phyloP scores from a whole-genome alignment of 2,329 filamentous ascomycete species.

The Ascochyta lentis region DNA sequence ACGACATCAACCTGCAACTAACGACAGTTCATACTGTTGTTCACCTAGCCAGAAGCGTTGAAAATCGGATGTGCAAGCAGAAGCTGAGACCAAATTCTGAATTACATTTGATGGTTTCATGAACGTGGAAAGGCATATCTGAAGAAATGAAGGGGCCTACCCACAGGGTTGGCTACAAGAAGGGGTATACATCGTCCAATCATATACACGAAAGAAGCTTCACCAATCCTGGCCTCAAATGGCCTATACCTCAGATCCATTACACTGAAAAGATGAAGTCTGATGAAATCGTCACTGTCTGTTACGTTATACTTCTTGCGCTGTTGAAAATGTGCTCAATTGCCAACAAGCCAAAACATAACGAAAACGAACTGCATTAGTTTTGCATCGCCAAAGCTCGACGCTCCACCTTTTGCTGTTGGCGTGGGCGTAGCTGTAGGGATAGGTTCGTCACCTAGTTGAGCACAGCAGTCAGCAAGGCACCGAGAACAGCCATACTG shows the following conservation, averaged over 20 bases:
- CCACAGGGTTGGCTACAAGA: conserved; percentile 10
- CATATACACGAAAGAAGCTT: conserved; percentile 22
- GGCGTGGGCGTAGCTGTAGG: neutral
- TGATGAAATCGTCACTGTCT: neutral
- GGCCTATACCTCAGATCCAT: neutral
- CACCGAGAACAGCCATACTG: conserved; percentile 11
- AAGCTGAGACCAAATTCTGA: neutral
- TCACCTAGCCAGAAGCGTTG: no score
- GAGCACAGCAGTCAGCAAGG: conserved; percentile 16
- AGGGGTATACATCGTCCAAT: conserved; percentile 26
- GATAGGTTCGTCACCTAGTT: conserved; percentile 6
- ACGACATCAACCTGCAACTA: no score
- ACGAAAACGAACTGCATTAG: neutral
- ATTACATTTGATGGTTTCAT: conserved; percentile 1
- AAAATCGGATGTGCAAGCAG: no score
- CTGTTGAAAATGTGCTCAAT: neutral
- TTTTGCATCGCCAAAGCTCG: neutral
- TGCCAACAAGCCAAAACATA: neutral
- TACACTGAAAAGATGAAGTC: neutral
- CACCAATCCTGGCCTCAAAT: conserved; percentile 1
- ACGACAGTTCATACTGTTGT: no score
- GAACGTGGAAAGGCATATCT: conserved; percentile 3
- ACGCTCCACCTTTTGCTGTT: conserved; percentile 6
- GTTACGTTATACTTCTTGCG: neutral
- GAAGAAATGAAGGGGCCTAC: conserved; percentile 4